A percentile compares a stretch with the other conserved stretches of the same genome.
These are phyloP conservation scores for Noccaea caerulescens DNA, from an alignment of 345 rosid species.

Conservation along the genomic window DNA sequence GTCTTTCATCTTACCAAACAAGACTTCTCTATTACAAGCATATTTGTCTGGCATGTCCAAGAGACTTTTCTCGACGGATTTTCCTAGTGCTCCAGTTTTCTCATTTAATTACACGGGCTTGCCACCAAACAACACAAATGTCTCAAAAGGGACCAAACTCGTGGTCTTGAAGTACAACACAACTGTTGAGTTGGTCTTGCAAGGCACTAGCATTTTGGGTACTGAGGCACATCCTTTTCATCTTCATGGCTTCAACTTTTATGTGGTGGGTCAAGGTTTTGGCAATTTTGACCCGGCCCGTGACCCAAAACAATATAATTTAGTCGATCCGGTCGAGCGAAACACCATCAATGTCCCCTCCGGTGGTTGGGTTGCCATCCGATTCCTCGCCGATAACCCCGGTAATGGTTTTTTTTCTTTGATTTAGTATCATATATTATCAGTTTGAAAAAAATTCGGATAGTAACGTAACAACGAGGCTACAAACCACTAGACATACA, in stretches of 20 bases:
- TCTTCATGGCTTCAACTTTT: constrained; percentile 76
- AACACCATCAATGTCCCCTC: constrained; percentile 72
- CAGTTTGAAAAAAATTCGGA: not conserved
- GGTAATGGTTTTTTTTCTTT: constrained; percentile 45
- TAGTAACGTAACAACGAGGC: too few relatives aligned
- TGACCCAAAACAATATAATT: constrained; percentile 65
- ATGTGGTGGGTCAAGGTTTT: constrained; percentile 74
- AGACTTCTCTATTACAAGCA: constrained; percentile 60
- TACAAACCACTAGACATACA: too few relatives aligned
- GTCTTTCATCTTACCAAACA: constrained; percentile 60
- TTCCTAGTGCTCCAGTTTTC: constrained; percentile 56
- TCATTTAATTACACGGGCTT: constrained; percentile 75
- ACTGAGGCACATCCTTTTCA: constrained; percentile 84
- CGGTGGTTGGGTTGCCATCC: constrained; percentile 77
- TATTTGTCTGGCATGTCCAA: constrained; percentile 53
- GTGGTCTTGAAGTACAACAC: constrained; percentile 64
- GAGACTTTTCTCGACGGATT: constrained; percentile 57
- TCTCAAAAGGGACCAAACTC: constrained; percentile 58
- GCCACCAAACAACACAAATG: constrained; percentile 69
- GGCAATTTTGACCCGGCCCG: constrained; percentile 64
- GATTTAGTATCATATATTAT: not conserved
- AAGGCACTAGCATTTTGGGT: constrained; percentile 74
- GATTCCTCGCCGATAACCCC: constrained; percentile 76
- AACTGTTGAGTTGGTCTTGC: constrained; percentile 73
- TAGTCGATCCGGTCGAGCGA: constrained; percentile 74